Evolutionary conservation across 495 filamentous ascomycete genomes (phyloP).

Genomic region (Jackrogersella multiformis): DNA sequence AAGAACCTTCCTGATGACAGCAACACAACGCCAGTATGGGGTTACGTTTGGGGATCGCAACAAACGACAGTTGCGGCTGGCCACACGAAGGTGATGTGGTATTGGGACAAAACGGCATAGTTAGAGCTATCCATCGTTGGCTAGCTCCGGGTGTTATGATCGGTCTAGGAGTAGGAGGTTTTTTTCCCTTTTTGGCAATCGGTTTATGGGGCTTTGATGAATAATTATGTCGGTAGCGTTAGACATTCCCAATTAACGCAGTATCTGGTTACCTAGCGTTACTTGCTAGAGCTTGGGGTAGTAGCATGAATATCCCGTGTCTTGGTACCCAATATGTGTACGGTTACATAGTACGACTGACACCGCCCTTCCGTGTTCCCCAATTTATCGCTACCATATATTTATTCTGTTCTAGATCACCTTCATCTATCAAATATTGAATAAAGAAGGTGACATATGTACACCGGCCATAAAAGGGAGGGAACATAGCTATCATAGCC

Average conservation of each 20-base stretch:
- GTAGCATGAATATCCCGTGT: neutral
- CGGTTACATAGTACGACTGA: neutral
- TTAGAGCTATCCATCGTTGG: neutral
- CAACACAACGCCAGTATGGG: slow-evolving; percentile 42
- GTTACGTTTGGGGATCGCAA: slow-evolving; percentile 47
- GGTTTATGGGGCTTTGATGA: neutral
- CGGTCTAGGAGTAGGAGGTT: neutral
- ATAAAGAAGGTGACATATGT: neutral
- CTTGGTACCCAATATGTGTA: neutral
- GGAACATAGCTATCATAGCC: too few relatives aligned
- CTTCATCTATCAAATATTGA: neutral
- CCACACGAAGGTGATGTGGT: slow-evolving; percentile 44
- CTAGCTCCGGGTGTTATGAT: neutral
- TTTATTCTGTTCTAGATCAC: neutral
- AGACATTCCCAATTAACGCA: neutral
- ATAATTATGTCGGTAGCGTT: neutral
- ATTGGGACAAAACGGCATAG: slow-evolving; percentile 39
- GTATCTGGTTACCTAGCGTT: neutral
- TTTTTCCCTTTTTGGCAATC: neutral
- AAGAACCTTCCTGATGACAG: slow-evolving; percentile 17
- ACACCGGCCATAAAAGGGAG: neutral
- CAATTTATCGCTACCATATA: slow-evolving; percentile 1
- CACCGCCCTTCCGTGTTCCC: neutral
- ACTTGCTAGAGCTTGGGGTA: too few relatives aligned
- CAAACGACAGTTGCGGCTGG: slow-evolving; percentile 43